A percentile compares a stretch with the other conserved stretches of the same genome.
Evolutionary conservation across 768 basidiomycete genomes (phyloP).

Genomic region (Russula virescens): DNA sequence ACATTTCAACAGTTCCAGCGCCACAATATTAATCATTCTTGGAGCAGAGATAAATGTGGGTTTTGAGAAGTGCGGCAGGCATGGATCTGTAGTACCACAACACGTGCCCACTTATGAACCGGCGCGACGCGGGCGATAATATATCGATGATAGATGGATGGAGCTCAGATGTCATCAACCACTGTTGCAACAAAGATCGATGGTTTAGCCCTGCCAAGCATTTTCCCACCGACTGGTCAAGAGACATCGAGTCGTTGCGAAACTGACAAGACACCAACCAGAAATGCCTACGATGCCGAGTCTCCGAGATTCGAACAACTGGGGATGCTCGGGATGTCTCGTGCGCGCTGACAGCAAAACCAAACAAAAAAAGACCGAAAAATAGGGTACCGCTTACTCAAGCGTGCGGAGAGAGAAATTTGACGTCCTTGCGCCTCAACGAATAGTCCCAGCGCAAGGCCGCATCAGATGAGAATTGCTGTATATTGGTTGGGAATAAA

Average conservation of each 20-base stretch:
- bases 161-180: background rate
- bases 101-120: no score
- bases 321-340: background rate
- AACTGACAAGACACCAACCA: background rate
- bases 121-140: no score
- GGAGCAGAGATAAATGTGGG: background rate
- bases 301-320: slow-evolving; percentile 1
- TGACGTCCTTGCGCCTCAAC: background rate
- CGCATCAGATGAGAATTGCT: slow-evolving; percentile 1
- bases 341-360: background rate
- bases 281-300: background rate
- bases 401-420: background rate
- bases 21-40: background rate
- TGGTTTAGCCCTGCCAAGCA: no score
- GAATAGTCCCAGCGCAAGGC: background rate
- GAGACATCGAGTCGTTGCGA: no score
- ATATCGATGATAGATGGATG: no score
- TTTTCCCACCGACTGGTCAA: no score
- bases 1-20: background rate
- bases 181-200: no score
- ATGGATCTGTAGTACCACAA: no score
- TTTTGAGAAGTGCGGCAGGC: background rate
- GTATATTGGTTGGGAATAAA: slow-evolving; percentile 8
- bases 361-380: background rate
- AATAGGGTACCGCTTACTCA: background rate